phyloP scores from a whole-genome alignment of 345 rosid species.

The Abelmoschus esculentus region DNA sequence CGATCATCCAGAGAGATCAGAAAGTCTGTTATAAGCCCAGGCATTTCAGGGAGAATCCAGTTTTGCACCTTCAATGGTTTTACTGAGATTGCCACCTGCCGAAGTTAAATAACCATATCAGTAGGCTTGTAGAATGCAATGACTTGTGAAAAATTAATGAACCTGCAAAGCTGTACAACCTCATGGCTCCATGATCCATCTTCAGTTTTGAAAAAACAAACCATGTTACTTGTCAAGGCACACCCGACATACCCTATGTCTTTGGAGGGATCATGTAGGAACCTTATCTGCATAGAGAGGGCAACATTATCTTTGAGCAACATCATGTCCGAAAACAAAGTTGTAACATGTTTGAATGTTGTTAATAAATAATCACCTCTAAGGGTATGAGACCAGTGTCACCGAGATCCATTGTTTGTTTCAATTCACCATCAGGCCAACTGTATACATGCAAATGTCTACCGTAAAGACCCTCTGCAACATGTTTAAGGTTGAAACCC shows the following conservation, averaged over 20 bases:
- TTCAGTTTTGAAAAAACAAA: constrained; percentile 62
- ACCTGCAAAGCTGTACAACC: constrained; percentile 22
- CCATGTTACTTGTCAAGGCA: constrained; percentile 76
- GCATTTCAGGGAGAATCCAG: constrained; percentile 96
- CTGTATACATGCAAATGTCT: constrained; percentile 71
- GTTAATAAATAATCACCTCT: constrained; percentile 39
- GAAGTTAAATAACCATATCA: background rate
- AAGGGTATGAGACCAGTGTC: constrained; percentile 67
- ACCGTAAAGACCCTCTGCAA: constrained; percentile 80
- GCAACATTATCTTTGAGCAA: background rate
- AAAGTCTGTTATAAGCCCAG: constrained; percentile 86
- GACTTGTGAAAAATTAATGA: background rate
- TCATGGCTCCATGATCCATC: constrained; percentile 84
- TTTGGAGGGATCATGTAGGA: constrained; percentile 83
- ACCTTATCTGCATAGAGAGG: constrained; percentile 48
- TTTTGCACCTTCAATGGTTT: constrained; percentile 77
- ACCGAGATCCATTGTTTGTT: constrained; percentile 87
- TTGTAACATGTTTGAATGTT: background rate
- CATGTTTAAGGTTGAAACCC: constrained; percentile 72
- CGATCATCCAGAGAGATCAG: constrained; percentile 85
- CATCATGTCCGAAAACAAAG: too few species aligned
- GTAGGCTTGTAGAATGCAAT: background rate
- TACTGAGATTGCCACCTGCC: constrained; percentile 68
- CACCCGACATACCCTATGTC: constrained; percentile 73
- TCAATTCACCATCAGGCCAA: constrained; percentile 88